These are phyloP conservation scores for Cicer cuneatum DNA, from an alignment of 306 rosid genomes.

Conservation along the genomic window DNA sequence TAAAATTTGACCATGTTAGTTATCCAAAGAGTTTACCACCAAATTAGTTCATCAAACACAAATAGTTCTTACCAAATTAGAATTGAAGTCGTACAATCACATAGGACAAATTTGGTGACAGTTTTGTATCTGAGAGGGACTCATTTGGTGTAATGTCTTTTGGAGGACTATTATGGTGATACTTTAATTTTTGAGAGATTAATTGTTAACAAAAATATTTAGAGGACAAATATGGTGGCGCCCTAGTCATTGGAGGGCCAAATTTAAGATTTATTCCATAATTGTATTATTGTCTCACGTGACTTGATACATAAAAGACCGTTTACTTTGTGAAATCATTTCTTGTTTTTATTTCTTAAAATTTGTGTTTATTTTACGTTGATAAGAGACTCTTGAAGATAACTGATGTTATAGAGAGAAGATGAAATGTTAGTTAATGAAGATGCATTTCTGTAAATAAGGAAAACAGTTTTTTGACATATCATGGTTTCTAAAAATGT, in stretches of 20 bases:
- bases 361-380: too few species aligned
- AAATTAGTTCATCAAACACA: neutral
- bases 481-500: too few species aligned
- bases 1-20: neutral
- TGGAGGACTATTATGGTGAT: neutral
- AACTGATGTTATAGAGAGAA: too few species aligned
- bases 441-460: too few species aligned
- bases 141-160: conserved; percentile 21
- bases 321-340: too few species aligned
- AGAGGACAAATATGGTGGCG: neutral
- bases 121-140: neutral
- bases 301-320: neutral
- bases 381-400: too few species aligned
- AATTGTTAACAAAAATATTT: neutral
- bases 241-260: neutral
- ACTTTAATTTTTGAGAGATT: neutral
- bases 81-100: neutral
- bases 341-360: too few species aligned
- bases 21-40: neutral
- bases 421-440: too few species aligned
- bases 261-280: neutral
- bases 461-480: too few species aligned
- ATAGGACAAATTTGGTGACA: neutral
- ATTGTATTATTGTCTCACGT: conserved; percentile 25
- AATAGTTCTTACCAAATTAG: neutral